Percentiles rank a stretch among this genome's conserved stretches.
phyloP scores from a whole-genome alignment of 257 asterid genomes.

The Capsicum chinense region DNA sequence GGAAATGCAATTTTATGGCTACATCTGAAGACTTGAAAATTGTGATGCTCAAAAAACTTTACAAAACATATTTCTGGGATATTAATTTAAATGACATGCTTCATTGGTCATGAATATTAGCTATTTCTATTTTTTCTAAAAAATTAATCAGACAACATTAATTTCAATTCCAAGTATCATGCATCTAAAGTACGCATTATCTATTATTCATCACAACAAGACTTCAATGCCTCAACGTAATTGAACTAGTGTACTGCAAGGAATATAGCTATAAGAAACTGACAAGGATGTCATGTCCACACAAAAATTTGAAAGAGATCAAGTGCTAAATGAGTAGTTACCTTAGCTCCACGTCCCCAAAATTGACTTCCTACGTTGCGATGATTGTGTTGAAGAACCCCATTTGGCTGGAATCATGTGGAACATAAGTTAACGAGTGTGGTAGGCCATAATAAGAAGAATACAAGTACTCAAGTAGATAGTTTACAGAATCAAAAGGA shows the following conservation, averaged over 20 bases:
- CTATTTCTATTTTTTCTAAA: background rate
- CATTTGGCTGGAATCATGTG: constrained; percentile 13
- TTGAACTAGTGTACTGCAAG: background rate
- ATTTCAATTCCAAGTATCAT: background rate
- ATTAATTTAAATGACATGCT: background rate
- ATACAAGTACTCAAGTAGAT: background rate
- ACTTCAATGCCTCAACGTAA: constrained; percentile 10
- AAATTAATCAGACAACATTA: background rate
- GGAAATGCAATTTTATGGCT: background rate
- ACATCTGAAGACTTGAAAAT: background rate
- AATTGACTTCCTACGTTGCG: constrained; percentile 3
- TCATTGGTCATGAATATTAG: background rate
- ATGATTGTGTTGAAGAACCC: constrained; percentile 16
- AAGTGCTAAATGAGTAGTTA: constrained; percentile 13
- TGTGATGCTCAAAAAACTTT: background rate
- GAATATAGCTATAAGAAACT: background rate
- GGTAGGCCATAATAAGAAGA: constrained; percentile 12
- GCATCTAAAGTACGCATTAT: background rate
- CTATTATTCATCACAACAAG: constrained; percentile 8
- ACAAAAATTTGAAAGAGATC: background rate
- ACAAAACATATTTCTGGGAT: background rate
- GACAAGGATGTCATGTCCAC: constrained; percentile 1
- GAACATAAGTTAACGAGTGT: background rate
- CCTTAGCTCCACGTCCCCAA: constrained; percentile 21
- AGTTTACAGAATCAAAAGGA: background rate